Evolutionary conservation across 2,329 filamentous ascomycete genomes (phyloP), one percentile per base, ranked within the genome.

Genomic region (Exophiala sideris): DNA sequence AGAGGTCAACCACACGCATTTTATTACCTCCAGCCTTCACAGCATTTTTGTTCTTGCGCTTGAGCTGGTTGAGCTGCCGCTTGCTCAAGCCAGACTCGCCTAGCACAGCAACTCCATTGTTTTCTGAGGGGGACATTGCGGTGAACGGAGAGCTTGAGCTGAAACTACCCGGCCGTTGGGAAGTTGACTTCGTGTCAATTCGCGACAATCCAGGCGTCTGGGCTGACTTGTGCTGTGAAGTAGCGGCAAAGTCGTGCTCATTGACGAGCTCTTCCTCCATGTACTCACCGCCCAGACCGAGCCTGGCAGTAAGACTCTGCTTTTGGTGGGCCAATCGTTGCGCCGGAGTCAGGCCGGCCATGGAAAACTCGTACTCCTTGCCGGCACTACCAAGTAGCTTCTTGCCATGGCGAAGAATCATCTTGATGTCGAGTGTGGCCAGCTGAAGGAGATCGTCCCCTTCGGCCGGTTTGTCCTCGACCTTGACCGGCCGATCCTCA

Each of bases 1-100:
- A 88, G 48, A 99, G 78, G 68, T 99, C 94, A 42, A 96, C 91
- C 45, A 96, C 88, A 0, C 89, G 86, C 49, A 89, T 86, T 69
- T 96, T 97, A 61, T 88, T 92, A 53, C 91, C 89, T 48, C 92
- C 89, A 65, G 90, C 87, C 70, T 94, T 90, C 3, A 91, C 86
- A 64, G 95, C 89, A 64, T 87, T 84, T 73, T 97, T 99, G 40
- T 91, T 85, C 69, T 97, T 96, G 40, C 94, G 84, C 71, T 97
- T 97, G 8, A 99, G 75, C 48, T 94, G 89, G 66, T 99, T 99
- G 16, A 96, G 82, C 66, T 99, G 94, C 39, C 94, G 84, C 57
- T 94, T 92, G 74, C 94, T 97, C 48, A 99, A 78, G 2, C 85
- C 85, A 3, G 81, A 73, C 65, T 90, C 88, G 59, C 89, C 88